A percentile compares a stretch with the other conserved stretches of the same genome.
Conservation (phyloP, 495 filamentous ascomycete species). For the Physcia stellaris region DNA sequence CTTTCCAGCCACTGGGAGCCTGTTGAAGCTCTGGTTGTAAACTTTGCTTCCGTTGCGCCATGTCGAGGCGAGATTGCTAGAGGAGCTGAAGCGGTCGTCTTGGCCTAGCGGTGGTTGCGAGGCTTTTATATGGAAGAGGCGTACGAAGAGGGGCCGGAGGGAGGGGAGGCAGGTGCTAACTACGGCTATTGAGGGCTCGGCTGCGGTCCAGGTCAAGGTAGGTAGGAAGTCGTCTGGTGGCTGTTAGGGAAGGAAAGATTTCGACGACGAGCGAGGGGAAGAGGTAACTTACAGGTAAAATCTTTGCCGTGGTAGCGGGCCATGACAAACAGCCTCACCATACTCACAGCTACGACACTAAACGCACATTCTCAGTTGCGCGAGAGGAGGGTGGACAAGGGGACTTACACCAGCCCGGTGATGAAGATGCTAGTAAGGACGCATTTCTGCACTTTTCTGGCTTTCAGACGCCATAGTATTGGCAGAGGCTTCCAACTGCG, state of each 20-base stretch:
- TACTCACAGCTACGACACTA: neutral
- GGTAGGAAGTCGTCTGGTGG: neutral
- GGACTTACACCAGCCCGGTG: constrained; percentile 3
- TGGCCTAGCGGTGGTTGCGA: neutral
- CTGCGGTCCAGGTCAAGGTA: constrained; percentile 3
- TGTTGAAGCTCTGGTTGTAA: constrained; percentile 4
- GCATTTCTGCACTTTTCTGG: neutral
- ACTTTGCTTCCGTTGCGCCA: neutral
- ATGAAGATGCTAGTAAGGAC: constrained; percentile 2
- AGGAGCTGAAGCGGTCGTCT: constrained; percentile 1
- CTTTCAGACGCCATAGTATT: neutral
- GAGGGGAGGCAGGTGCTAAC: constrained; percentile 14
- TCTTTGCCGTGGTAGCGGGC: neutral
- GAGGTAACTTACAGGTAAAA: neutral
- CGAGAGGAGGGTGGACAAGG: constrained; percentile 5
- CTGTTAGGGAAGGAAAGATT: neutral
- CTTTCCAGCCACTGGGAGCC: neutral
- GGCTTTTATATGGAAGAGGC: neutral
- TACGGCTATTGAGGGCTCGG: constrained; percentile 12
- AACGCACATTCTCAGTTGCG: neutral
- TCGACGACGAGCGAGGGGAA: neutral
- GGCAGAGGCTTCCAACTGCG: neutral
- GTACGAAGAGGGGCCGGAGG: constrained; percentile 12
- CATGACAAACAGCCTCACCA: neutral
- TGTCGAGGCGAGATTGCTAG: neutral